Base-by-base conservation (phyloP, 495 filamentous ascomycete genomes). In the Rhypophila decipiens region DNA sequence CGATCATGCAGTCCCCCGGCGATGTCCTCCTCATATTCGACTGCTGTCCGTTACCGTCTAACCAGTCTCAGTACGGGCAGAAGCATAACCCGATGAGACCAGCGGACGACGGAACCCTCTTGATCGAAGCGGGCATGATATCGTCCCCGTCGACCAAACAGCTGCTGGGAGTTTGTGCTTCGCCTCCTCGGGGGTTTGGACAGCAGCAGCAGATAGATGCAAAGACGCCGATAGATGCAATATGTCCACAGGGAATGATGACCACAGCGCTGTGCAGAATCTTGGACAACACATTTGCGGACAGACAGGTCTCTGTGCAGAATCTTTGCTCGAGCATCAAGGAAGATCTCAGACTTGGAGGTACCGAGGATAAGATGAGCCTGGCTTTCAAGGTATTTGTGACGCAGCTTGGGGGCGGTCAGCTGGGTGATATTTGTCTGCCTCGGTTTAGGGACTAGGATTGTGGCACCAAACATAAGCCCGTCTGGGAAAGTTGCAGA, bases 21-120 rank as follows among this genome's bases (percentile, higher is more conserved):
- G 58, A 63, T 33, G 52, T 61, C 2, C 31, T 63, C 9, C 39
- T 61, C 29, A 44, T 63, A 1, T 46, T 63, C 34, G 60, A 61
- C 50, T 63, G 58, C 39, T 50, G 33, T 2, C 39, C 54, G 1
- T 21, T 39, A 9, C 52, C 49, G 1, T 44, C 46, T 10, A 27
- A 11, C n/a, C 19, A 17, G 19, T n/a, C n/a, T n/a, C n/a, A n/a
- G n/a, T n/a, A n/a, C n/a, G n/a, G n/a, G n/a, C n/a, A n/a, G n/a
- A n/a, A n/a, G n/a, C n/a, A n/a, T n/a, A n/a, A n/a, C n/a, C n/a
- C n/a, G n/a, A n/a, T n/a, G n/a, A n/a, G n/a, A n/a, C n/a, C n/a
- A n/a, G n/a, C n/a, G n/a, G 24, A 20, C 33, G 51, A 51, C 22
- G 27, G 27, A 13, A 13, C 7, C 7, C 50, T 60, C 19, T 21